A percentile compares a stretch with the other conserved stretches of the same genome.
phyloP scores from a whole-genome alignment of 345 rosid species.

The Euphorbia tirucalli region DNA sequence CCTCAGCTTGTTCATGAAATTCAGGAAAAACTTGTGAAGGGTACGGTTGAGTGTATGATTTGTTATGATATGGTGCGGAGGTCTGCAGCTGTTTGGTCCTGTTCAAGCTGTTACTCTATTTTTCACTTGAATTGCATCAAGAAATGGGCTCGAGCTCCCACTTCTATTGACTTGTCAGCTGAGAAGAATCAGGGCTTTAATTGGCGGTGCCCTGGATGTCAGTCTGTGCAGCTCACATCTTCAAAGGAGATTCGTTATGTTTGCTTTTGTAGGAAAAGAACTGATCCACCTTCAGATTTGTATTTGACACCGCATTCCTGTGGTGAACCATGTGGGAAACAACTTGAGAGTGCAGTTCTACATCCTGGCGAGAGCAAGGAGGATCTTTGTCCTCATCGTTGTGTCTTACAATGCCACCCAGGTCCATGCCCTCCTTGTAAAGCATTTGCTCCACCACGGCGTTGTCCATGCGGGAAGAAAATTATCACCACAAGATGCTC shows the following conservation, averaged over 20 bases:
- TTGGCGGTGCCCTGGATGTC: slow-evolving; percentile 99
- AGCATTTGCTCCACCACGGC: slow-evolving; percentile 79
- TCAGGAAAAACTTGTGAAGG: slow-evolving; percentile 77
- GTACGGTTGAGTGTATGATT: slow-evolving; percentile 88
- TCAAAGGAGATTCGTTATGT: slow-evolving; percentile 69
- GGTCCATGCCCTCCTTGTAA: slow-evolving; percentile 99
- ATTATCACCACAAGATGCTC: slow-evolving; percentile 78
- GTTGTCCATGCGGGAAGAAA: slow-evolving; percentile 90
- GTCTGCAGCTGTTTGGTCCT: slow-evolving; percentile 81
- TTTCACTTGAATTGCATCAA: slow-evolving; percentile 90
- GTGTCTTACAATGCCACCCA: slow-evolving; percentile 97
- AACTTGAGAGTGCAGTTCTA: slow-evolving; percentile 53
- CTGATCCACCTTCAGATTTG: slow-evolving; percentile 83
- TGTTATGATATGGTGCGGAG: slow-evolving; percentile 89
- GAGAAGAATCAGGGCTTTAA: slow-evolving; percentile 85
- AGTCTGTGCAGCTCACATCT: slow-evolving; percentile 72
- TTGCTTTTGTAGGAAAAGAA: slow-evolving; percentile 86
- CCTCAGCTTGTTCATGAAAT: slow-evolving; percentile 91
- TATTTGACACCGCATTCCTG: slow-evolving; percentile 97
- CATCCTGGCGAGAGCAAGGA: slow-evolving; percentile 41
- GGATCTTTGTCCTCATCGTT: slow-evolving; percentile 77
- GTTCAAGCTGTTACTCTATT: slow-evolving; percentile 90
- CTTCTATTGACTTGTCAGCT: slow-evolving; percentile 70
- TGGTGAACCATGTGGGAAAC: slow-evolving; percentile 97
- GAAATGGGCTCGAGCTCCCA: slow-evolving; percentile 95